Base-by-base conservation (phyloP, 2,329 filamentous ascomycete genomes). In the Orbilia ellipsospora region DNA sequence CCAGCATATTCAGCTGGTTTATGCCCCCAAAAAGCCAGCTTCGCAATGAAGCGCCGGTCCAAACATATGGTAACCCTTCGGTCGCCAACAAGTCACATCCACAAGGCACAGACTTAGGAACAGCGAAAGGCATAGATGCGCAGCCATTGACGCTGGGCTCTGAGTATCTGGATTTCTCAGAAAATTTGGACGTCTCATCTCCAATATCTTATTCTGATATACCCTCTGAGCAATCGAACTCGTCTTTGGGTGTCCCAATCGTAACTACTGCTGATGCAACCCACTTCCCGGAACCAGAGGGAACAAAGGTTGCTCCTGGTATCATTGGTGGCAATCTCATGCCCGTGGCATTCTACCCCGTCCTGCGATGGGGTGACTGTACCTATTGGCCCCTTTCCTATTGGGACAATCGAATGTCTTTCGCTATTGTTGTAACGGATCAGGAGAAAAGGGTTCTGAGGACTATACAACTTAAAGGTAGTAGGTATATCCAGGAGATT, bases 351-450 rank as follows among this genome's bases (percentile, higher is more conserved):
- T 40, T 36, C 18, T 56, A 56, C 16, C 54, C 54, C 7, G 54
- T 56, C 0, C 8, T 56, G 13, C 13, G 28, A 40, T 56, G 54
- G 54, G 54, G 54, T 2, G 54, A 56, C 16, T 56, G 16, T 20
- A 56, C 54, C 15, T 56, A 56, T 28, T 56, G 54, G 54, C 54
- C 28, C 4, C 16, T 56, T 3, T 42, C 26, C 15, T 56, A 56
- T 20, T 1, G 4, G 8, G 31, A 56, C n/a, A 56, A 56, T 40
- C 54, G 54, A 7, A 8, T 56, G 1, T 56, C 28, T 4, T 56
- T 56, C 54, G 28, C 54, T 13, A 40, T 56, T 18, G 54, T 56
- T 15, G 18, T 56, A 40, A 56, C 54, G 2, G 28, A 42, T 12
- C 54, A 40, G 16, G 31, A n/a, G 4, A 40, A 5, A 12, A 16